Evolutionary conservation across 495 filamentous ascomycete species (phyloP).

Genomic region (Bathelium albidoporum): DNA sequence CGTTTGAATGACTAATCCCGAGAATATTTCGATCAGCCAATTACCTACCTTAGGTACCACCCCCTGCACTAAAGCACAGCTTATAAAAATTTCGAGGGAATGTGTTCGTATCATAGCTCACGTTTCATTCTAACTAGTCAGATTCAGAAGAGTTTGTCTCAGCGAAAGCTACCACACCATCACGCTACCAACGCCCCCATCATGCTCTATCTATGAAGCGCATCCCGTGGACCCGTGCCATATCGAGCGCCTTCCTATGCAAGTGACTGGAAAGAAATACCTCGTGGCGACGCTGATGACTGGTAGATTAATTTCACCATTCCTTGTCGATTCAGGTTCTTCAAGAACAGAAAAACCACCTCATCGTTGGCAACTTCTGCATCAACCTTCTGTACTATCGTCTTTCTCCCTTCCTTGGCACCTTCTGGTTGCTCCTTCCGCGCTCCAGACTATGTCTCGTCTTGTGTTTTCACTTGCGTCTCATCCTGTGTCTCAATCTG

Average conservation of each 20-base stretch:
- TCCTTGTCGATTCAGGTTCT: not conserved
- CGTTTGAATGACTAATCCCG: slow-evolving; percentile 1
- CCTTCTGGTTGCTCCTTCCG: not conserved
- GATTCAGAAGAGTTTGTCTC: too few species aligned
- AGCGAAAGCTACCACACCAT: too few species aligned
- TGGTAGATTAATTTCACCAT: not conserved
- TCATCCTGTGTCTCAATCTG: not conserved
- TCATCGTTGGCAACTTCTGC: not conserved
- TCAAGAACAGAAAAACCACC: not conserved
- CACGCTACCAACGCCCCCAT: not conserved
- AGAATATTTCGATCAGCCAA: not conserved
- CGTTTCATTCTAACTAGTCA: not conserved
- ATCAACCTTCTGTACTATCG: not conserved
- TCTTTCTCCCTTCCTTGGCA: not conserved
- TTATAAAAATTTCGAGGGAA: too few species aligned
- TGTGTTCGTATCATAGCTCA: too few species aligned
- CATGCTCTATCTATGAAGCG: not conserved
- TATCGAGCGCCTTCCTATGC: not conserved
- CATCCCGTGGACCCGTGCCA: not conserved
- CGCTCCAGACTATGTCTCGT: not conserved
- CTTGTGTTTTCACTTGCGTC: not conserved
- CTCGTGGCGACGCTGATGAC: not conserved
- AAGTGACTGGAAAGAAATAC: not conserved
- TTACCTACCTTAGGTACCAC: too few species aligned
- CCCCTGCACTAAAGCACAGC: too few species aligned